Conservation (phyloP, 2,329 filamentous ascomycete species). For the Colletotrichum gloeosporioides region DNA sequence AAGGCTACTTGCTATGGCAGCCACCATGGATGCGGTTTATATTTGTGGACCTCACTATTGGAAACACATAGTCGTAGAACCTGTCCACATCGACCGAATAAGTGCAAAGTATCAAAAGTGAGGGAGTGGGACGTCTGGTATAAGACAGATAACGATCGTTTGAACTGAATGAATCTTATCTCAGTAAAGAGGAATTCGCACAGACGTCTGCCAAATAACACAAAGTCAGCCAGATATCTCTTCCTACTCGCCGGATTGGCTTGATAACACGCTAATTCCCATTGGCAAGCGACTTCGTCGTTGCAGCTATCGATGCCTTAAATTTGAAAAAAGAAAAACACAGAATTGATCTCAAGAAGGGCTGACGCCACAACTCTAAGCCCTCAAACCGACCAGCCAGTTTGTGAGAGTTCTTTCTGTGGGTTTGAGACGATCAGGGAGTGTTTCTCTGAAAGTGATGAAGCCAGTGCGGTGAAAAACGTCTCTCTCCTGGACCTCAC, state of each 20-base stretch:
- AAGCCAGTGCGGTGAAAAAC: background rate
- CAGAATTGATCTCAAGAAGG: fast-evolving
- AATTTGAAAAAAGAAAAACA: background rate
- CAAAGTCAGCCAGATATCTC: fast-evolving
- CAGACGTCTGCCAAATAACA: background rate
- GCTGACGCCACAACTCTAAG: fast-evolving
- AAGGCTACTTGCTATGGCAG: background rate
- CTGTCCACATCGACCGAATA: too few relatives aligned
- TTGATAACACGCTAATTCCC: background rate
- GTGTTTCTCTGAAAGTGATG: background rate
- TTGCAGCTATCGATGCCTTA: fast-evolving
- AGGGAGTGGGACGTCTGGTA: fast-evolving
- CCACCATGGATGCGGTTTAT: too few relatives aligned
- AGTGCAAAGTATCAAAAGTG: fast-evolving
- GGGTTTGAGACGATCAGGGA: background rate
- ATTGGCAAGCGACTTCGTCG: background rate
- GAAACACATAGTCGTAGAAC: too few relatives aligned
- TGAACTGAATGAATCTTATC: too few relatives aligned
- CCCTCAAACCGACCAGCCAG: background rate
- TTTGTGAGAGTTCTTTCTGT: background rate
- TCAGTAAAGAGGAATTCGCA: too few relatives aligned
- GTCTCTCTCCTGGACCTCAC: background rate
- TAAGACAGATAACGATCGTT: too few relatives aligned
- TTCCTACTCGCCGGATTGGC: fast-evolving
- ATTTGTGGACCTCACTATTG: too few relatives aligned